phyloP scores from a whole-genome alignment of 129 eudicot genomes.

The Daucus carota region DH1_v3.0 NC_030381.2:26578001-26578500 shows the following conservation, averaged over 20 bases:
- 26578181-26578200: not conserved
- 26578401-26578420: not conserved
- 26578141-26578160: not conserved
- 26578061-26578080: constrained; percentile 85
- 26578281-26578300: not conserved
- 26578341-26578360: not conserved
- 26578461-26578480: not conserved
- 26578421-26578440: not conserved
- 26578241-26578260: not conserved
- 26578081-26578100: constrained; percentile 70
- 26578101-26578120: constrained; percentile 22
- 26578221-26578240: not conserved
- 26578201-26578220: not conserved
- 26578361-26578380: not conserved
- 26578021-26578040: constrained; percentile 73
- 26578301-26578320: not conserved
- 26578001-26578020: constrained; percentile 85
- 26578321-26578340: not conserved
- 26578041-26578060: constrained; percentile 95
- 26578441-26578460: not conserved
- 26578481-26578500: not conserved
- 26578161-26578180: not conserved
- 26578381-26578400: not conserved
- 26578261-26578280: not conserved
- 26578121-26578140: constrained; percentile 40